These are phyloP conservation scores for Tricholoma matsutake DNA, from an alignment of 768 basidiomycete genomes.

Conservation along the genomic window DNA sequence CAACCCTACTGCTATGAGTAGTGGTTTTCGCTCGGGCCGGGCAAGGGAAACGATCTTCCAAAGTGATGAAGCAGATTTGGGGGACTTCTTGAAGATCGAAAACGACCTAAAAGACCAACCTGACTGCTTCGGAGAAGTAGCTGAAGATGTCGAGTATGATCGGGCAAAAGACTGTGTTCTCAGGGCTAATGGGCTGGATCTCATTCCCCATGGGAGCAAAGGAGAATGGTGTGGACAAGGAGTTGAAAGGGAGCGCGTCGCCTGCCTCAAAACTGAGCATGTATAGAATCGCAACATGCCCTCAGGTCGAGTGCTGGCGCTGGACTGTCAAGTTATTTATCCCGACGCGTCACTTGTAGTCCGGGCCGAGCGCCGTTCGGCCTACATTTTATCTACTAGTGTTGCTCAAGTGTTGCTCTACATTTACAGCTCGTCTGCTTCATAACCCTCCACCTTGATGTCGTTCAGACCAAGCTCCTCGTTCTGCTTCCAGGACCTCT, in stretches of 20 bases:
- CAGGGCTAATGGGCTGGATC: neutral
- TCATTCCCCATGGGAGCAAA: neutral
- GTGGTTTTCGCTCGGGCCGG: conserved; percentile 74
- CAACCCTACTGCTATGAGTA: conserved; percentile 73
- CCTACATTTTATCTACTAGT: neutral
- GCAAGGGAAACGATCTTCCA: conserved; percentile 77
- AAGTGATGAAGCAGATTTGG: conserved; percentile 57
- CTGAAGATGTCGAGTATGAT: neutral
- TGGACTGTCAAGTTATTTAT: no score
- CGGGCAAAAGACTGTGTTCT: neutral
- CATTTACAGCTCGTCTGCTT: conserved; percentile 13
- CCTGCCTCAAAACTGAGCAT: neutral
- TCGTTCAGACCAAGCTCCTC: conserved; percentile 93
- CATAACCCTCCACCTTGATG: conserved; percentile 80
- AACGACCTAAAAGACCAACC: conserved; percentile 9
- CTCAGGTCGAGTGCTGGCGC: neutral
- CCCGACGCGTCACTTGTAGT: no score
- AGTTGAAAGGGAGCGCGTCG: neutral
- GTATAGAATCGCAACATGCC: neutral
- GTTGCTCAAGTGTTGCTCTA: neutral
- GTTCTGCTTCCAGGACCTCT: conserved; percentile 86
- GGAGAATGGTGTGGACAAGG: neutral
- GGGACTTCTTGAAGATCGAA: conserved; percentile 30
- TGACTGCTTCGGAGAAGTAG: neutral
- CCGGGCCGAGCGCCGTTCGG: neutral